Percentiles rank a stretch among this genome's conserved stretches.
phyloP scores from a whole-genome alignment of 208 protist species.

The Trypanosoma theileri region DNA sequence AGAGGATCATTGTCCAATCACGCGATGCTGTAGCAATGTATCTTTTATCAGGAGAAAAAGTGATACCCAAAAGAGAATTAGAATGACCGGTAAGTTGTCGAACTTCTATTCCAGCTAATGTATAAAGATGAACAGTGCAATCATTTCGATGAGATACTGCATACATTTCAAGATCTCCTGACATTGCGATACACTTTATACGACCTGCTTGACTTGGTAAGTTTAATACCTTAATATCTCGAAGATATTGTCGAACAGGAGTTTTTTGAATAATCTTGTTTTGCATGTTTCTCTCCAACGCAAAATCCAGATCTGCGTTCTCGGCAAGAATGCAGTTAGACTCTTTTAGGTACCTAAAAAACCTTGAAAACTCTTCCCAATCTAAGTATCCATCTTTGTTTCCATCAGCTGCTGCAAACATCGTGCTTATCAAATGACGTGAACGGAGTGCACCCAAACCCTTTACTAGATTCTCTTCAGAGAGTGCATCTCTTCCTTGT shows the following conservation, averaged over 20 bases:
- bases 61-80: slow-evolving; percentile 46
- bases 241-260: slow-evolving; percentile 18
- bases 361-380: slow-evolving; percentile 38
- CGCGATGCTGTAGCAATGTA: slow-evolving; percentile 53
- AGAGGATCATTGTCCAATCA: slow-evolving; percentile 47
- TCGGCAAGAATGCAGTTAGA: slow-evolving; percentile 15
- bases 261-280: background rate
- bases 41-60: slow-evolving; percentile 60
- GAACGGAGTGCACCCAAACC: background rate
- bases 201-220: slow-evolving; percentile 40
- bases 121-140: slow-evolving; percentile 53
- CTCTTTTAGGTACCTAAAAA: slow-evolving; percentile 12
- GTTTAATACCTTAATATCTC: slow-evolving; percentile 33
- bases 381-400: slow-evolving; percentile 36
- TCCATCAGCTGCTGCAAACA: slow-evolving; percentile 25
- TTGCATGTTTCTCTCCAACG: slow-evolving; percentile 8
- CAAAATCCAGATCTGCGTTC: slow-evolving; percentile 8
- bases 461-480: slow-evolving; percentile 15
- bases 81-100: slow-evolving; percentile 47
- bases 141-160: slow-evolving; percentile 59
- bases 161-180: slow-evolving; percentile 37
- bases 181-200: slow-evolving; percentile 61
- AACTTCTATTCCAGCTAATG: slow-evolving; percentile 39
- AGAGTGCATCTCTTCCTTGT: slow-evolving; percentile 16
- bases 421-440: background rate